These are phyloP conservation scores for Brassica balearica DNA, from an alignment of 441 rosid species.

Conservation along the genomic window DNA sequence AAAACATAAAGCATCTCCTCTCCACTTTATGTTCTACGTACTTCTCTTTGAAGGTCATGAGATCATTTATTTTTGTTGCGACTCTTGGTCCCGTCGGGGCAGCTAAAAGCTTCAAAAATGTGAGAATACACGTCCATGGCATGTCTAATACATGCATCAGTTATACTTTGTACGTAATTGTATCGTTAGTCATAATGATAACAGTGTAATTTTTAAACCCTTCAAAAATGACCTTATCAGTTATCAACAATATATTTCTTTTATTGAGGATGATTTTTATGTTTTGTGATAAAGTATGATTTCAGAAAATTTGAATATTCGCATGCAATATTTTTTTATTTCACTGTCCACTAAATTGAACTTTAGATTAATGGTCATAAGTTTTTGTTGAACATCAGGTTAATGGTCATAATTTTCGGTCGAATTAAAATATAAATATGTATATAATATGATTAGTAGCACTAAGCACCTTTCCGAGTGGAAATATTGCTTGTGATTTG, in stretches of 20 bases:
- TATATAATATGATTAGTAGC: constrained; percentile 23
- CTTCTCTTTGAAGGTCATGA: constrained; percentile 19
- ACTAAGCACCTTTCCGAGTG: constrained; percentile 42
- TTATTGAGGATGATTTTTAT: background rate
- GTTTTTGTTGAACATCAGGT: constrained; percentile 6
- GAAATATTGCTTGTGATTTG: constrained; percentile 29
- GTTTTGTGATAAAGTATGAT: background rate
- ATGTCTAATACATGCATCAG: background rate
- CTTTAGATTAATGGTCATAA: constrained; percentile 23
- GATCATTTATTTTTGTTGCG: constrained; percentile 12
- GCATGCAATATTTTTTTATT: background rate
- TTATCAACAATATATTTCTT: background rate
- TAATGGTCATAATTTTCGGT: constrained; percentile 22
- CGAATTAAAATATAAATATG: constrained; percentile 17
- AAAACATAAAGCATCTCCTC: constrained; percentile 22
- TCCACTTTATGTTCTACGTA: constrained; percentile 12
- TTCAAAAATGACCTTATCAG: background rate
- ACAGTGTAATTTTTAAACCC: background rate
- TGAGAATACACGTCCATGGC: background rate
- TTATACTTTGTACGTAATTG: background rate
- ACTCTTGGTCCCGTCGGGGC: background rate
- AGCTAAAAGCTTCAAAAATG: background rate
- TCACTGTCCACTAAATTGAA: constrained; percentile 6
- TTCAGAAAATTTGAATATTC: too few relatives aligned
- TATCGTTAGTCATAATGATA: background rate